Evolutionary conservation across 2,329 filamentous ascomycete species (phyloP), one percentile per base, ranked within the genome.

Genomic region (Stemphylium vesicarium): DNA sequence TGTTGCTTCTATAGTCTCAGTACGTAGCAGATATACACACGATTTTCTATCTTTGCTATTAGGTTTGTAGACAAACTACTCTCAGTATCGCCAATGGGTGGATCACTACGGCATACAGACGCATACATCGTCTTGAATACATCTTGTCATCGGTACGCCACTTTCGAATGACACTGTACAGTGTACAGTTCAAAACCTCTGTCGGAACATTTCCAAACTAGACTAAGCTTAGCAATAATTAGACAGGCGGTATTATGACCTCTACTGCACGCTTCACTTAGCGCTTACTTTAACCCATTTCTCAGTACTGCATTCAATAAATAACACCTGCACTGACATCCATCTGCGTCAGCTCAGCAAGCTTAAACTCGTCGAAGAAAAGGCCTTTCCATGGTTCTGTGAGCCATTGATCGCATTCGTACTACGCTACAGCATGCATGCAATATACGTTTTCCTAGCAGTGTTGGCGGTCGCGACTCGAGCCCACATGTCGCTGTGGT

Each of bases 401-500:
- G 31, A 11, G 20, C 4, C 3, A 20, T 20, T 20, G 12, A 36
- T n/a, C 4, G 13, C 2, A 37, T 12, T 26, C 8, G 4, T 31
- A 1, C 22, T 8, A 3, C 38, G 15, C 22, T 22, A 43, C 12
- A 44, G 15, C 10, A 50, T 50, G 15, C 32, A 38, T 31, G 5
- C 7, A 38, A 15, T 43, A 3, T 12, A 20, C 2, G 26, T 49
- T 13, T 18, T 50, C 13, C 18, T 50, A 18, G 40, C 15, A 50
- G 10, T 8, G 13, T 44, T 50, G 32, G 24, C 12, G 6, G 10
- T 8, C 15, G 38, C 16, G 8, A 29, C 24, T 44, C 9, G 12
- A n/a, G 69, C 62, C 2, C 75, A 78, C 51, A 77, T 78, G 75
- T 73, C 71, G 48, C 70, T 80, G 11, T 49, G 65, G 57, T 76